Evolutionary conservation across 1,284 basidiomycete genomes (phyloP), one percentile per base, ranked within the genome.

Genomic region (Sporisorium reilianum): DNA sequence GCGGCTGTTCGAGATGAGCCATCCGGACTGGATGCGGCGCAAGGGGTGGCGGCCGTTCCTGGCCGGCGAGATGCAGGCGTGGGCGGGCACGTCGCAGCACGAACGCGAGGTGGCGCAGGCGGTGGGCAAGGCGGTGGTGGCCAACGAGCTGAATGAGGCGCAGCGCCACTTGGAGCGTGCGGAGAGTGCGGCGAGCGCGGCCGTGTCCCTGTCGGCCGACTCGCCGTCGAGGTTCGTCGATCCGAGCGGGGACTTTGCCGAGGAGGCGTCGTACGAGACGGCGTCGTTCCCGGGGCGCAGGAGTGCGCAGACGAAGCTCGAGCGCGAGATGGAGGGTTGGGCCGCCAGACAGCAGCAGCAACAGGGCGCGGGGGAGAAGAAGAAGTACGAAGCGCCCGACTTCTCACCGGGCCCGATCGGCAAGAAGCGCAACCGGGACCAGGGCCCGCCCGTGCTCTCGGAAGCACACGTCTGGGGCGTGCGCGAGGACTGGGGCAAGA

Each of bases 1-100:
- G 7, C 86, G 90, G 16, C 82, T 91, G 32, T 85, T 88, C 53
- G 90, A 92, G 83, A 91, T 91, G 89, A 62, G 53, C 8, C 74
- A 75, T 50, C 73, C 75, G 18, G 60, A 71, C 40, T 80, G 78
- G 77, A 60, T 60, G 58, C 22, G 41, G 26, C 41, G 74, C 14
- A 78, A 75, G 42, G 55, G 63, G 5, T 81, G 80, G 80, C 42
- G 70, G 10, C 80, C 80, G 5, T 74, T 81, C 12, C 20, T 80
- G 12, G 30, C 48, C 4, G 44, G 42, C 30, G 80, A 80, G 52
- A 66, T 80, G 64, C 54, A 54, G 8, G 45, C 58, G 28, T 80
- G 79, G 80, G 64, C 66, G 1, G 74, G 68, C 0, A 56, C 36
- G 9, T 76, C 72, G 20, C 51, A 51, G 32, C 25, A 55, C 2